phyloP scores from a whole-genome alignment of 225 moss, liverwort and hornwort genomes.

The Takakia lepidozioides region DNA sequence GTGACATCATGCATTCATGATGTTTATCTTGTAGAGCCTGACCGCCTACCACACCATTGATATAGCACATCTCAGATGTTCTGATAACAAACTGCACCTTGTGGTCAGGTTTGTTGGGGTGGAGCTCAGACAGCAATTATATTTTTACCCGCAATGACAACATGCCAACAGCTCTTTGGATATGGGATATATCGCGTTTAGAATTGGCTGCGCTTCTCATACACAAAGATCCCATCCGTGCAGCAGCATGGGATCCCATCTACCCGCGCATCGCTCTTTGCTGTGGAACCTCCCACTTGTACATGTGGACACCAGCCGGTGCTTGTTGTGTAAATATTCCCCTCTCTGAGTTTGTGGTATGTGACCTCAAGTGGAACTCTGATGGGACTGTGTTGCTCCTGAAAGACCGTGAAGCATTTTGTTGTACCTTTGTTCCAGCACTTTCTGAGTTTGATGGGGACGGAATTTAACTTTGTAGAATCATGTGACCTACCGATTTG shows the following conservation, averaged over 20 bases:
- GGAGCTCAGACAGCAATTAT: slow-evolving; percentile 83
- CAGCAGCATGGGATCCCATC: slow-evolving; percentile 79
- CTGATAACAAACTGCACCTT: no score
- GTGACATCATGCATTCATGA: no score
- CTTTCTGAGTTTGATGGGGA: slow-evolving; percentile 70
- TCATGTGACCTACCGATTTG: no score
- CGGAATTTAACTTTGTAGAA: no score
- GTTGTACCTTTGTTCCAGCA: slow-evolving; percentile 79
- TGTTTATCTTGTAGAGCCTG: no score
- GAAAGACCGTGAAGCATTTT: slow-evolving; percentile 79
- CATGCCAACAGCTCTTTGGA: slow-evolving; percentile 87
- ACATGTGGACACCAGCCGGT: slow-evolving; percentile 83
- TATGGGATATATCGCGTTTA: slow-evolving; percentile 77
- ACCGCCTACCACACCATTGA: no score
- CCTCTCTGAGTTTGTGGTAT: slow-evolving; percentile 57
- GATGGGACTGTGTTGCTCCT: slow-evolving; percentile 72
- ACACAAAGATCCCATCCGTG: slow-evolving; percentile 72
- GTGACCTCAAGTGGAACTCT: slow-evolving; percentile 77
- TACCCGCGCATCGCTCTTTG: slow-evolving; percentile 69
- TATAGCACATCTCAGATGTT: no score
- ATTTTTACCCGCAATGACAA: slow-evolving; percentile 81
- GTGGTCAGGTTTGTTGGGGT: slow-evolving; percentile 59
- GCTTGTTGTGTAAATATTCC: slow-evolving; percentile 87
- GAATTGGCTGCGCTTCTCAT: slow-evolving; percentile 71
- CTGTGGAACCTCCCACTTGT: slow-evolving; percentile 69